Conservation (phyloP, 176 grass and related monocot genomes). For the Aegilops bicornis region DNA sequence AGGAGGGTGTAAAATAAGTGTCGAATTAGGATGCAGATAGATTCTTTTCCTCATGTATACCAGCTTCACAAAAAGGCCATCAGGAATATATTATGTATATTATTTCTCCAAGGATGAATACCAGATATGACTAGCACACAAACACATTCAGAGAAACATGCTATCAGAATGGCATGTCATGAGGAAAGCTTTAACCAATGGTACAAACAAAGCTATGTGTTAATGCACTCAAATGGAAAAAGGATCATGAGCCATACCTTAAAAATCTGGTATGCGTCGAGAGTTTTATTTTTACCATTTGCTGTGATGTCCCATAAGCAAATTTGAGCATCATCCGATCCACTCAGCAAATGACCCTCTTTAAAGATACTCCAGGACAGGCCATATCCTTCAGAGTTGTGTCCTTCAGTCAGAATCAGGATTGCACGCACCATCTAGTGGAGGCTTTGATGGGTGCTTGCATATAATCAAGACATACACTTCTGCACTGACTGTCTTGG, state of each 20-base stretch:
- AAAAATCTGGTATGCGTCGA: constrained; percentile 90
- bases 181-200: constrained; percentile 8
- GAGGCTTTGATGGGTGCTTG: constrained; percentile 97
- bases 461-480: constrained; percentile 99
- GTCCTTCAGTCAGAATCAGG: constrained; percentile 92
- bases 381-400: constrained; percentile 96
- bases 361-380: constrained; percentile 97
- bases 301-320: constrained; percentile 91
- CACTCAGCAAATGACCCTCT: constrained; percentile 92
- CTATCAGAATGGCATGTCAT: neutral
- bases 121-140: neutral
- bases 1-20: neutral
- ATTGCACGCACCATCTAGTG: constrained; percentile 84
- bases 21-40: neutral
- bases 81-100: neutral
- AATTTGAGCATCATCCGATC: constrained; percentile 95
- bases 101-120: constrained; percentile 11
- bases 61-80: neutral
- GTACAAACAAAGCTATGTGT: neutral
- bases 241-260: constrained; percentile 50
- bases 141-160: constrained; percentile 2
- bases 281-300: constrained; percentile 77
- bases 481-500: constrained; percentile 83
- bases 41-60: neutral
- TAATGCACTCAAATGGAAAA: neutral